These are phyloP conservation scores for Coffea eugenioides DNA, from an alignment of 257 asterid species.

Conservation along the genomic window DNA sequence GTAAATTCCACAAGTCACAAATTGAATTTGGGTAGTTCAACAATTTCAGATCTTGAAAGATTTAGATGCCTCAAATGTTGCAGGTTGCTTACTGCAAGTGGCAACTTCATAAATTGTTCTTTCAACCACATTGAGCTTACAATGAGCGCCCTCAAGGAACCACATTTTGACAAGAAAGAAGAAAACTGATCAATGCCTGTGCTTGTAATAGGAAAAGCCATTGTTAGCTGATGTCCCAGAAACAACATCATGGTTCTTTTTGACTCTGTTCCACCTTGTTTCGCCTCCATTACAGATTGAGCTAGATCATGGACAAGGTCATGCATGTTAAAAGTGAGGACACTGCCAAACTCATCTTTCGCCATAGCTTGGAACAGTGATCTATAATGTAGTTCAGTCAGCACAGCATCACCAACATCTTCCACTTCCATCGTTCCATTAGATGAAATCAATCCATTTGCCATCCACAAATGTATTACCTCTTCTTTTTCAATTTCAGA, in stretches of 20 bases:
- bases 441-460: slow-evolving; percentile 18
- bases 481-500: slow-evolving; percentile 13
- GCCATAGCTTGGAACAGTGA: slow-evolving; percentile 20
- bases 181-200: background rate
- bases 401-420: slow-evolving; percentile 3
- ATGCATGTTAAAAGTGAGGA: slow-evolving; percentile 20
- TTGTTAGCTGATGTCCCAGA: background rate
- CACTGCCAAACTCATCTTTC: background rate
- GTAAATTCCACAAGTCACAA: slow-evolving; percentile 33
- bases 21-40: no score
- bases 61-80: slow-evolving; percentile 31
- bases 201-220: slow-evolving; percentile 13
- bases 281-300: slow-evolving; percentile 21
- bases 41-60: slow-evolving; percentile 5
- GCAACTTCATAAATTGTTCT: background rate
- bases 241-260: no score
- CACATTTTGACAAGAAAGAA: slow-evolving; percentile 4
- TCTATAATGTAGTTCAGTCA: slow-evolving; percentile 7
- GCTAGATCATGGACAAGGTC: slow-evolving; percentile 44
- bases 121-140: no score
- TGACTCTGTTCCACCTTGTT: no score
- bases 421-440: slow-evolving; percentile 9
- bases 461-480: slow-evolving; percentile 29
- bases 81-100: slow-evolving; percentile 18
- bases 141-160: background rate